phyloP scores from a whole-genome alignment of 2,329 filamentous ascomycete genomes.

The Fusarium neocosmosporiellum region DNA sequence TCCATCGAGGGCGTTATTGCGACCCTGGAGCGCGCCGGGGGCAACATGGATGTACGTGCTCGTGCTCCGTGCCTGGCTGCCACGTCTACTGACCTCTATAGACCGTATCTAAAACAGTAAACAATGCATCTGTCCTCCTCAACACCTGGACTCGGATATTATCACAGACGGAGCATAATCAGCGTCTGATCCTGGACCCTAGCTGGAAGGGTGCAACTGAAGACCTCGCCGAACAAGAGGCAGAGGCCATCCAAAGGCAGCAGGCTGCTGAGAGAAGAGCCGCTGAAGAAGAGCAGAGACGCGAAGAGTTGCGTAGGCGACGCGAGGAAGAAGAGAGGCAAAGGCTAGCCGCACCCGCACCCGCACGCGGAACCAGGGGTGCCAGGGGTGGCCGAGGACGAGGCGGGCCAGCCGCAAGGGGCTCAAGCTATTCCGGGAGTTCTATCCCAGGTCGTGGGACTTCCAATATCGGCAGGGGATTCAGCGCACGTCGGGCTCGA shows the following conservation, averaged over 20 bases:
- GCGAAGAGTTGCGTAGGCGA: conserved; percentile 74
- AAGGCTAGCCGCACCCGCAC: conserved; percentile 42
- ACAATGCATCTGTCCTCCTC: conserved; percentile 87
- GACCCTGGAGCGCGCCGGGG: conserved; percentile 76
- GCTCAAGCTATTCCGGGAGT: conserved; percentile 45
- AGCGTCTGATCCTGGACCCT: conserved; percentile 88
- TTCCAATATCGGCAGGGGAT: conserved; percentile 51
- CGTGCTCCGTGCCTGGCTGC: conserved; percentile 6
- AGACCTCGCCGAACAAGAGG: conserved; percentile 88
- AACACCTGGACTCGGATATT: conserved; percentile 97
- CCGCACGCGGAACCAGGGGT: conserved; percentile 48
- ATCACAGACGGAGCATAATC: conserved; percentile 97
- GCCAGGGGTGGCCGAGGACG: conserved; percentile 47
- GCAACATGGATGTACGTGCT: conserved; percentile 77
- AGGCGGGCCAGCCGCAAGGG: conserved; percentile 43
- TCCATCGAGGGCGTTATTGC: conserved; percentile 83
- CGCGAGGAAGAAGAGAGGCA: conserved; percentile 67
- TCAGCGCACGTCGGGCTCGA: conserved; percentile 49
- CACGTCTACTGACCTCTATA: conserved; percentile 35
- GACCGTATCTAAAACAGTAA: conserved; percentile 88
- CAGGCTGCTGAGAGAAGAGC: conserved; percentile 82
- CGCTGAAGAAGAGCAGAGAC: conserved; percentile 81
- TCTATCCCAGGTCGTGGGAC: conserved; percentile 47
- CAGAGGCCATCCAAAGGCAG: conserved; percentile 78
- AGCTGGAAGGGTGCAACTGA: conserved; percentile 90